phyloP scores from a whole-genome alignment of 805 yeast species.

The Myxozyma melibiosi region DNA sequence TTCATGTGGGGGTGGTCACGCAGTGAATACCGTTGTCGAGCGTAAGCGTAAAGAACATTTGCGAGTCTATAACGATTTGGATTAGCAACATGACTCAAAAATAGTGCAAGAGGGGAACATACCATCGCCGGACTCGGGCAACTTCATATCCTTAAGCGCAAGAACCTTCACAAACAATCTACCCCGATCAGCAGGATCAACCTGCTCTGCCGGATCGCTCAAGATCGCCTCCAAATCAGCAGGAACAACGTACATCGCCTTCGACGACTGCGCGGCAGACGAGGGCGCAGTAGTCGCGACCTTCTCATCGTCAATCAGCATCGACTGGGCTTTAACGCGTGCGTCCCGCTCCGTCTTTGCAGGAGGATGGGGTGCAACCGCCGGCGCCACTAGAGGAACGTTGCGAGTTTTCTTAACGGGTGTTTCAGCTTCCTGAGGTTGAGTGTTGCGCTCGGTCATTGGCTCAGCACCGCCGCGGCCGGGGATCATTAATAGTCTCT shows the following conservation, averaged over 20 bases:
- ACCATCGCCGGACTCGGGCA: constrained; percentile 44
- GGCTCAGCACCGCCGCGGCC: no score
- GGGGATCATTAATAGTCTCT: constrained; percentile 1
- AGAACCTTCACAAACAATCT: constrained; percentile 51
- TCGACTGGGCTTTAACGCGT: constrained; percentile 1
- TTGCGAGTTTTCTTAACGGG: not conserved
- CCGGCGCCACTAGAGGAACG: constrained; percentile 7
- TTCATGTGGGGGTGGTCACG: constrained; percentile 59
- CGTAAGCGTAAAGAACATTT: constrained; percentile 51
- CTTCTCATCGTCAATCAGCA: constrained; percentile 3
- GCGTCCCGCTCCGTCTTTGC: not conserved
- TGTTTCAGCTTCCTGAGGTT: no score
- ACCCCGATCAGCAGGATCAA: constrained; percentile 47
- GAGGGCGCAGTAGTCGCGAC: not conserved
- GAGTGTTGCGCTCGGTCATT: no score
- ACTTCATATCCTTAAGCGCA: constrained; percentile 49
- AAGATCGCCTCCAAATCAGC: constrained; percentile 1
- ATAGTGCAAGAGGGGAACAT: no score
- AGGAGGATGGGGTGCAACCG: not conserved
- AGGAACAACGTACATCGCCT: not conserved
- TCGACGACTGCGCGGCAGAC: not conserved
- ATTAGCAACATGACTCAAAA: constrained; percentile 24
- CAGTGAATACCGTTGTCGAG: constrained; percentile 84
- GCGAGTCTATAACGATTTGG: constrained; percentile 39
- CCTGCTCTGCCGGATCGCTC: constrained; percentile 1